A percentile compares a stretch with the other conserved stretches of the same genome.
These are phyloP conservation scores for Periconia macrospinosa DNA, from an alignment of 2,329 filamentous ascomycete species.

Conservation along the genomic window DNA sequence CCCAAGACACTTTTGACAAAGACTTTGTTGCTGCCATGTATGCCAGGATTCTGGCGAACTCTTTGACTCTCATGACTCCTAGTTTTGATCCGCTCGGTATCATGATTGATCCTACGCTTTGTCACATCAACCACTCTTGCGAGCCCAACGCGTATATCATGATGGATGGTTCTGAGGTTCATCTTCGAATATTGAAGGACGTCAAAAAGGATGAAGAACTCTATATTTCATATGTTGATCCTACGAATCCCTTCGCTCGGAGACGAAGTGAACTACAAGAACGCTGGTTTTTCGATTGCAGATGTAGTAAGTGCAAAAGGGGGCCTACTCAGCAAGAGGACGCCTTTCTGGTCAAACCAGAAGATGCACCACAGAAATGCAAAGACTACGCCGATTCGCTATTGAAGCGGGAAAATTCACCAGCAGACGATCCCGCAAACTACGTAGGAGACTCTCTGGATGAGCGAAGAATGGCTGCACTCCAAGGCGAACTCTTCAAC, in stretches of 20 bases:
- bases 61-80: constrained; percentile 59
- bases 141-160: constrained; percentile 61
- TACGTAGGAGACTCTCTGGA: constrained; percentile 25
- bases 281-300: constrained; percentile 63
- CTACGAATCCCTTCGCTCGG: constrained; percentile 53
- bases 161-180: constrained; percentile 57
- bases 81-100: constrained; percentile 61
- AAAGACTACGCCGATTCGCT: constrained; percentile 26
- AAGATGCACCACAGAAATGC: constrained; percentile 25
- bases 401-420: constrained; percentile 7
- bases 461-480: constrained; percentile 29
- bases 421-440: constrained; percentile 21
- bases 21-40: constrained; percentile 49
- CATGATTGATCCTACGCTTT: constrained; percentile 58
- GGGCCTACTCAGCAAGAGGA: constrained; percentile 45
- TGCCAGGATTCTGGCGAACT: constrained; percentile 60
- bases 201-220: constrained; percentile 61
- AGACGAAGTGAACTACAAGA: constrained; percentile 56
- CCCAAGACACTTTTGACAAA: constrained; percentile 43
- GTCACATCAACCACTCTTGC: constrained; percentile 65
- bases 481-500: constrained; percentile 29
- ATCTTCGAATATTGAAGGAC: constrained; percentile 54
- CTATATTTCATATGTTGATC: constrained; percentile 64
- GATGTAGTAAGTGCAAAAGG: constrained; percentile 54
- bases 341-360: constrained; percentile 40